Percentiles rank a stretch among this genome's conserved stretches.
Conservation (phyloP, 2,329 filamentous ascomycete species). For the Chrysoporthe puriensis region DNA sequence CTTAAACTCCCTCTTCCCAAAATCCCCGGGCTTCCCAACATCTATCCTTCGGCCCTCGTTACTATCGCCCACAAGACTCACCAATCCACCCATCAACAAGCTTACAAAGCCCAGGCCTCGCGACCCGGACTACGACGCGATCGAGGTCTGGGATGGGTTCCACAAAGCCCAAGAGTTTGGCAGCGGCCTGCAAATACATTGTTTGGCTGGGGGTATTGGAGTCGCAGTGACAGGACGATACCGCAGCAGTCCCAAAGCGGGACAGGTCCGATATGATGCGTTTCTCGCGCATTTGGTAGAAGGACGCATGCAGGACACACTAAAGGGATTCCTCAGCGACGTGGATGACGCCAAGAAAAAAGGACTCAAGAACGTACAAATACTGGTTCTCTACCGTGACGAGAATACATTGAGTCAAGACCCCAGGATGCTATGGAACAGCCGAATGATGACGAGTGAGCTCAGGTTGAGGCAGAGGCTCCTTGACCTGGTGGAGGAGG, state of each 20-base stretch:
- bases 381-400: conserved; percentile 14
- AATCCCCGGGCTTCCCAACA: background rate
- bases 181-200: conserved; percentile 14
- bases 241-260: background rate
- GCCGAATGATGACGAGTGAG: background rate
- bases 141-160: conserved; percentile 8
- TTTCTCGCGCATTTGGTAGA: conserved; percentile 15
- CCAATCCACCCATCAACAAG: background rate
- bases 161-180: conserved; percentile 10
- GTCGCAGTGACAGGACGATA: conserved; percentile 14
- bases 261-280: conserved; percentile 9
- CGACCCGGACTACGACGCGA: background rate
- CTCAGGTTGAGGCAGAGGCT: conserved; percentile 6
- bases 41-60: background rate
- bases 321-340: conserved; percentile 7
- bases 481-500: conserved; percentile 10
- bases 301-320: conserved; percentile 16
- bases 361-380: background rate
- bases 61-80: background rate
- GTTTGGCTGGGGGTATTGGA: conserved; percentile 12
- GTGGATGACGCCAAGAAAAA: conserved; percentile 9
- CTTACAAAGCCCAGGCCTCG: conserved; percentile 14
- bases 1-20: background rate
- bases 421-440: conserved; percentile 12
- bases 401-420: conserved; percentile 15